Percentiles rank a stretch among this genome's conserved stretches.
Evolutionary conservation across 352 stramenopile genomes (phyloP).

Genomic region (Phytophthora capsici): DNA sequence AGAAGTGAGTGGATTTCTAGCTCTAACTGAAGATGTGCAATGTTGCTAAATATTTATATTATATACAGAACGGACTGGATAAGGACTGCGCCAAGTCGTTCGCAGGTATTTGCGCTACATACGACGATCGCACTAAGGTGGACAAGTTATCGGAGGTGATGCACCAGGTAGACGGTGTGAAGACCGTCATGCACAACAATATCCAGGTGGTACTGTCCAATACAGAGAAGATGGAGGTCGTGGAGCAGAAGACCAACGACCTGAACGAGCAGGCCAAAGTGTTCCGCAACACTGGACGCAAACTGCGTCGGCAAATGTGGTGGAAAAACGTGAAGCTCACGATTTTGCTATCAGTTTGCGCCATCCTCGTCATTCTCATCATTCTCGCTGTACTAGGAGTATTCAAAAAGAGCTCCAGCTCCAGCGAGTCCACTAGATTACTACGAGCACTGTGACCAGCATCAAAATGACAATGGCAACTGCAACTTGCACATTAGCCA

Average conservation of each 20-base stretch:
- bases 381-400: slow-evolving; percentile 75
- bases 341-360: slow-evolving; percentile 63
- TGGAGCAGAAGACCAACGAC: slow-evolving; percentile 89
- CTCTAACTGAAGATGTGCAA: background rate
- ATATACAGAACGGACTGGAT: slow-evolving; percentile 65
- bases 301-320: slow-evolving; percentile 83
- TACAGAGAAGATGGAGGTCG: slow-evolving; percentile 90
- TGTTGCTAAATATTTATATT: slow-evolving; percentile 1
- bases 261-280: slow-evolving; percentile 89
- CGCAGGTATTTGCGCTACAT: slow-evolving; percentile 65
- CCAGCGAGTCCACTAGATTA: slow-evolving; percentile 14
- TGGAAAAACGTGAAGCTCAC: slow-evolving; percentile 89
- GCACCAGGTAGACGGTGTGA: slow-evolving; percentile 82
- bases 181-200: slow-evolving; percentile 89
- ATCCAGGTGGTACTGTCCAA: slow-evolving; percentile 88
- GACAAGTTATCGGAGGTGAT: slow-evolving; percentile 89
- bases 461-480: slow-evolving; percentile 2
- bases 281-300: slow-evolving; percentile 84
- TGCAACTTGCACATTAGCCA: slow-evolving; percentile 23
- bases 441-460: slow-evolving; percentile 20
- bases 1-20: slow-evolving; percentile 49
- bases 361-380: slow-evolving; percentile 77
- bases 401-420: slow-evolving; percentile 72
- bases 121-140: slow-evolving; percentile 87
- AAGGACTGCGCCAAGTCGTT: slow-evolving; percentile 81